Evolutionary conservation across 441 rosid species (phyloP), one percentile per base, ranked within the genome.

Genomic region (Gossypium gossypioides): DNA sequence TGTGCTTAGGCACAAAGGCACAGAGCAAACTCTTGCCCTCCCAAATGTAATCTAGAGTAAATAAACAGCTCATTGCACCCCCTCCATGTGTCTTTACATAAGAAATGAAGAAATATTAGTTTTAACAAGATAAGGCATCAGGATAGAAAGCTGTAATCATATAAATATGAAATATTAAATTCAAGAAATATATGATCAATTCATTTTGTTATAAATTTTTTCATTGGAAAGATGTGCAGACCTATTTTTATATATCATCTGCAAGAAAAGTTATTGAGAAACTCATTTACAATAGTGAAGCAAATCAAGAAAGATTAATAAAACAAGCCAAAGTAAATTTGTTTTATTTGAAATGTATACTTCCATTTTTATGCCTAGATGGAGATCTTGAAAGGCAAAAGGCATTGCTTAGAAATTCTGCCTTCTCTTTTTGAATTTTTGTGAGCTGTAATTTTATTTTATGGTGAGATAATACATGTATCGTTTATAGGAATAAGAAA

Each of bases 1-100:
- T 19, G 34, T 70, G 65, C 54, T 34, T 27, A 7, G 71, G 58
- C n/a, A n/a, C 29, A 40, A 63, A 63, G 71, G 58, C n/a, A n/a
- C 51, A 40, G 42, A 63, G 40, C 55, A 44, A 65, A 13, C 54
- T 37, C 40, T 21, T 0, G 8, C 15, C 34, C 22, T 67, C 22
- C 58, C 71, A 48, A 25, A 48, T 48, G 24, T 25, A 48, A 25
- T 48, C 27, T 42, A 13, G 37, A 25, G 32, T 46, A 67, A 25
- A 22, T 18, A 44, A 44, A 22, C 19, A 8, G 15, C 24, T n/a
- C 40, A 18, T 15, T 2, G 9, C 71, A 48, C 44, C 42, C 1
- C 6, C 44, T 25, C 71, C 58, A 67, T 15, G 15, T 67, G 37
- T 52, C 70, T 48, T 66, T 42, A 10, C 46, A 40, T 27, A 13